Conservation (phyloP, 2,329 filamentous ascomycete genomes). For the Cadophora malorum region DNA sequence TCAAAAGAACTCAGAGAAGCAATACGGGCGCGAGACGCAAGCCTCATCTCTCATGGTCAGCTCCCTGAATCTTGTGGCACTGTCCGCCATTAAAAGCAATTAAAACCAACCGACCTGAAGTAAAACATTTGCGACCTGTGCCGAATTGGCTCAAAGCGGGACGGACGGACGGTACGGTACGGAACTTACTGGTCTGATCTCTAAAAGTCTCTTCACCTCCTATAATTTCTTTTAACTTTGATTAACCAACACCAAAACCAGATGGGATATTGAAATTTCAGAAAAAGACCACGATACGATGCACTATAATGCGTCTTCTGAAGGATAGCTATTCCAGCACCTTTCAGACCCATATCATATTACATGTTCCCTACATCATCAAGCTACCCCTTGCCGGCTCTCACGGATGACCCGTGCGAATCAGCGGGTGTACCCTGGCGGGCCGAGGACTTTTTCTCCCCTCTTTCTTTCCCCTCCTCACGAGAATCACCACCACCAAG, state of each 20-base stretch:
- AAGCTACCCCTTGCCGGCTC: slow-evolving; percentile 5
- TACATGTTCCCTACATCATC: not conserved
- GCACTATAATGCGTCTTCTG: too few species aligned
- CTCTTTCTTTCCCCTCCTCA: not conserved
- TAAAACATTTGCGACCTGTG: not conserved
- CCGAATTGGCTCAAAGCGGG: slow-evolving; percentile 7
- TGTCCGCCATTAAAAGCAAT: not conserved
- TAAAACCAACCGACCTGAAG: not conserved
- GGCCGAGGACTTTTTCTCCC: slow-evolving; percentile 20
- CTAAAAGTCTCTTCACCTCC: not conserved
- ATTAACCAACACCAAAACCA: not conserved
- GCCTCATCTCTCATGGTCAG: slow-evolving; percentile 4
- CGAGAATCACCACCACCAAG: not conserved
- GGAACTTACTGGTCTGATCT: not conserved
- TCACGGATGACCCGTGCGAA: slow-evolving; percentile 6
- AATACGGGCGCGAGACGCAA: slow-evolving; percentile 3
- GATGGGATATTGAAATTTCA: not conserved
- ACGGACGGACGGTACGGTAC: slow-evolving; percentile 16
- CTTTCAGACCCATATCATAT: not conserved
- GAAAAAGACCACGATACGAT: not conserved
- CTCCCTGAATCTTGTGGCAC: slow-evolving; percentile 15
- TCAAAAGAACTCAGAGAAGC: not conserved
- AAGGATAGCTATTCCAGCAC: not conserved
- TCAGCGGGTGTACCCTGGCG: slow-evolving; percentile 16
- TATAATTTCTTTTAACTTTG: slow-evolving; percentile 17